Base-by-base conservation (phyloP, 2,329 filamentous ascomycete genomes). In the Aulographum hederae region DNA sequence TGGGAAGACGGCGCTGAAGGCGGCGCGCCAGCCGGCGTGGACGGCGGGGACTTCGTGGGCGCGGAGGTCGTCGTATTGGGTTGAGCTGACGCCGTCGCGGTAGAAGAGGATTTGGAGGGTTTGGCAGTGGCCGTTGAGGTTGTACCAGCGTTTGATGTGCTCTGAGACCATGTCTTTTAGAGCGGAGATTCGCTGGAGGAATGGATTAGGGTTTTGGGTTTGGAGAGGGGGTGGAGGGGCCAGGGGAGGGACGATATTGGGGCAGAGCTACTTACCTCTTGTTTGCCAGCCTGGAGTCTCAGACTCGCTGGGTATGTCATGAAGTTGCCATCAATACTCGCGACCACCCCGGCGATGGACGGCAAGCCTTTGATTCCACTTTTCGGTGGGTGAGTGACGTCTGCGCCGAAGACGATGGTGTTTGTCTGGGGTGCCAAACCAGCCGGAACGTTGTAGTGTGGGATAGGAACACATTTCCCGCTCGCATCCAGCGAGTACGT, bases 61-160 rank as follows among this genome's bases (percentile, higher is more conserved):
- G 8, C 21, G 21, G 8, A 25, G n/a, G 8, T 8, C 21, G 8
- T 25, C 44, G 50, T 85, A 93, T 41, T 93, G 82, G 0, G 80
- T 74, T 43, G 93, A 84, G 0, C 80, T 89, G 0, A 94, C 81
- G 21, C 85, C 85, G 42, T 93, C 85, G 17, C 85, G 75, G 57
- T 82, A 94, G 30, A 93, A 68, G 38, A 94, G 56, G 28, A 93
- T 76, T 43, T 82, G 79, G 15, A 71, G 62, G 0, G 84, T 82
- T 0, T 74, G 58, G n/a, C n/a, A n/a, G 2, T 36, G 34, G 15
- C 58, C 52, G 46, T 80, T 79, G 28, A 61, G 47, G 8, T 25
- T n/a, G n/a, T 8, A 8, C 8, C n/a, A 25, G 8, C 8, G 8
- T 8, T 8, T n/a, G n/a, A 25, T 8, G 8, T n/a, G 8, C 21